Conservation (phyloP, 805 yeast species). For the Naumovozyma castellii region DNA sequence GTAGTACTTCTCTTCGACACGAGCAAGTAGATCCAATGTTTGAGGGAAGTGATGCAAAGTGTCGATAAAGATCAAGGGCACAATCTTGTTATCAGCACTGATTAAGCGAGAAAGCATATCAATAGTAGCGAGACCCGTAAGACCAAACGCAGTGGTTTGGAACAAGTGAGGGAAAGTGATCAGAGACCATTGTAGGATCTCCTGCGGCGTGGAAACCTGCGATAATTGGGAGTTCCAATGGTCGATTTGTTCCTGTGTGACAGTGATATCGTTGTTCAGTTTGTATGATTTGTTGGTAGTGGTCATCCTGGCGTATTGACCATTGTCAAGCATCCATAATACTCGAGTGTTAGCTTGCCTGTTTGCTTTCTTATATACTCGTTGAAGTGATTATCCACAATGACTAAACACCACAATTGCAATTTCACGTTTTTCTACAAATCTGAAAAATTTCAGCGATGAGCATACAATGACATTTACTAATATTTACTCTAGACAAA, state of each 20-base stretch:
- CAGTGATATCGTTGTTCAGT: slow-evolving; percentile 27
- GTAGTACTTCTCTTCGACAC: slow-evolving; percentile 46
- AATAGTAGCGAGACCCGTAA: slow-evolving; percentile 80
- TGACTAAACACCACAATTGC: too few species aligned
- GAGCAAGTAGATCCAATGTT: slow-evolving; percentile 63
- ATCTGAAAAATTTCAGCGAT: too few species aligned
- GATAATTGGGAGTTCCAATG: slow-evolving; percentile 57
- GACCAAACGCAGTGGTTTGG: slow-evolving; percentile 93
- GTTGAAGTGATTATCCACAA: too few species aligned
- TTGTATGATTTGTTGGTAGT: slow-evolving; percentile 5
- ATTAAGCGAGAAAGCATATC: slow-evolving; percentile 63
- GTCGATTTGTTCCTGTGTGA: slow-evolving; percentile 46
- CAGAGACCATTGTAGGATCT: slow-evolving; percentile 73
- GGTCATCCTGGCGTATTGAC: neutral
- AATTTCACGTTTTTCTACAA: too few species aligned
- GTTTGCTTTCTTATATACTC: too few species aligned
- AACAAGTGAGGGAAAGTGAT: slow-evolving; percentile 72
- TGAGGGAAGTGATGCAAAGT: slow-evolving; percentile 94
- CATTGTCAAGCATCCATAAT: too few species aligned
- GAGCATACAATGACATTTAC: too few species aligned
- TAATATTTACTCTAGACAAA: too few species aligned
- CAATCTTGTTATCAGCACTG: slow-evolving; percentile 11
- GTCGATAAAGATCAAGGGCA: slow-evolving; percentile 78
- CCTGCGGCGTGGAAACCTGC: slow-evolving; percentile 47
- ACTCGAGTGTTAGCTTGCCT: too few species aligned